These are phyloP conservation scores for Calonectria montana DNA, from an alignment of 2,329 filamentous ascomycete genomes.

Conservation along the genomic window DNA sequence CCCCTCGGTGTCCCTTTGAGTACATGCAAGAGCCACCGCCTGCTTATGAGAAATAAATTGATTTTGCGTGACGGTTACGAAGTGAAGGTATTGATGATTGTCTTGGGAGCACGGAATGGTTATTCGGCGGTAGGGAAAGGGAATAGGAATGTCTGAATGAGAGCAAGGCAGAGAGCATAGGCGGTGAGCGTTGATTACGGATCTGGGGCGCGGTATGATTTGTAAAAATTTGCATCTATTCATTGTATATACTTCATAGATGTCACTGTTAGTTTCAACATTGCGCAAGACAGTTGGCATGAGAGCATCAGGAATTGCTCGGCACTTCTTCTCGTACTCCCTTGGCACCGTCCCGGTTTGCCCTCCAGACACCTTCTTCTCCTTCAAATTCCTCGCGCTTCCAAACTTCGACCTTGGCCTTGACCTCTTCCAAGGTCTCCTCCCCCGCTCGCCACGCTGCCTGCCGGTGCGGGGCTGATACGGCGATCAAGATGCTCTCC, in stretches of 20 bases:
- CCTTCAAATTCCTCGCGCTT: conserved; percentile 89
- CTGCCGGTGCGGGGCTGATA: conserved; percentile 84
- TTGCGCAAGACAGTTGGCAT: background rate
- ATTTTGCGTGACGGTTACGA: conserved; percentile 1
- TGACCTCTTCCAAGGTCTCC: conserved; percentile 88
- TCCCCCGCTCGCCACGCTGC: conserved; percentile 91
- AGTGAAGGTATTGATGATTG: background rate
- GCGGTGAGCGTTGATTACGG: background rate
- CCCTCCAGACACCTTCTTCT: conserved; percentile 85
- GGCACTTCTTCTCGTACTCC: conserved; percentile 58
- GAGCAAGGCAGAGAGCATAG: background rate
- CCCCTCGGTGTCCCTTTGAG: conserved; percentile 52
- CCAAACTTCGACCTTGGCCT: conserved; percentile 92
- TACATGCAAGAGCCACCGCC: conserved; percentile 52
- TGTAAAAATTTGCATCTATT: background rate
- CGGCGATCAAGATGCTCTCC: conserved; percentile 91
- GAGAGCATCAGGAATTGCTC: background rate
- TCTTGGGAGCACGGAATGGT: background rate
- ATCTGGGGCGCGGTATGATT: background rate
- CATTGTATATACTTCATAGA: background rate
- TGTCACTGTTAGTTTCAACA: background rate
- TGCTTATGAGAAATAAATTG: conserved; percentile 45
- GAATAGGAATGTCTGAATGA: background rate
- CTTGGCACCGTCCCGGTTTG: conserved; percentile 79
- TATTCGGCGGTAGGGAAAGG: background rate